Evolutionary conservation across 177 flowering plant species (phyloP).

Genomic region (Vitis hybrid): DNA sequence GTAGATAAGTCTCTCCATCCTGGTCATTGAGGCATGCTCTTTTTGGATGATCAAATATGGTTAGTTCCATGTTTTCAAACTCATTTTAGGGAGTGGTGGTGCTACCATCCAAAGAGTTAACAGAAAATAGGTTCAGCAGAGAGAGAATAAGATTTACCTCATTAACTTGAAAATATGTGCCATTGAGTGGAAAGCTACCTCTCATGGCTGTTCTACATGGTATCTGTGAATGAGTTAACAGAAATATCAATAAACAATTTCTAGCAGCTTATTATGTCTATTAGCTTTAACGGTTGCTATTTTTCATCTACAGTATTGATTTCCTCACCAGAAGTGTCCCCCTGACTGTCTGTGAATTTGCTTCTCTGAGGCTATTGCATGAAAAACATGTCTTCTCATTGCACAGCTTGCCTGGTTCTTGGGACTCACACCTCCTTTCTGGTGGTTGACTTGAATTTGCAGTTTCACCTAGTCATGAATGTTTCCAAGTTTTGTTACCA

Average conservation of each 20-base stretch:
- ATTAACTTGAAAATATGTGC: constrained; percentile 58
- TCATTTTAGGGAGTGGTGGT: neutral
- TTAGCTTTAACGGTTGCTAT: neutral
- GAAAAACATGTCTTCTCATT: constrained; percentile 35
- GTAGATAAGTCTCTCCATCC: neutral
- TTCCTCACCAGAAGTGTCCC: constrained; percentile 50
- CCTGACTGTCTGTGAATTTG: constrained; percentile 39
- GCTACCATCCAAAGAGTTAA: neutral
- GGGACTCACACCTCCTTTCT: constrained; percentile 23
- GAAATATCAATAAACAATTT: neutral
- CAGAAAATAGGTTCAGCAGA: neutral
- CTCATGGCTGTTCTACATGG: constrained; percentile 61
- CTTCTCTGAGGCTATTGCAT: constrained; percentile 43
- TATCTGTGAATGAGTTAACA: constrained; percentile 27
- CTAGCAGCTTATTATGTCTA: neutral
- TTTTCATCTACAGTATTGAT: neutral
- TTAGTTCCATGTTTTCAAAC: neutral
- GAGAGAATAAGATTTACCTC: constrained; percentile 31
- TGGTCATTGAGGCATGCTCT: too few relatives aligned
- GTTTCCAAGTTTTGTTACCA: neutral
- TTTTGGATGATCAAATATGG: neutral
- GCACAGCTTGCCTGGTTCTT: constrained; percentile 32
- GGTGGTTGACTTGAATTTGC: constrained; percentile 48
- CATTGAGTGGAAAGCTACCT: constrained; percentile 61
- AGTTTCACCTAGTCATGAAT: constrained; percentile 49